Evolutionary conservation across 805 yeast species (phyloP).

Genomic region (Pichia occidentalis): DNA sequence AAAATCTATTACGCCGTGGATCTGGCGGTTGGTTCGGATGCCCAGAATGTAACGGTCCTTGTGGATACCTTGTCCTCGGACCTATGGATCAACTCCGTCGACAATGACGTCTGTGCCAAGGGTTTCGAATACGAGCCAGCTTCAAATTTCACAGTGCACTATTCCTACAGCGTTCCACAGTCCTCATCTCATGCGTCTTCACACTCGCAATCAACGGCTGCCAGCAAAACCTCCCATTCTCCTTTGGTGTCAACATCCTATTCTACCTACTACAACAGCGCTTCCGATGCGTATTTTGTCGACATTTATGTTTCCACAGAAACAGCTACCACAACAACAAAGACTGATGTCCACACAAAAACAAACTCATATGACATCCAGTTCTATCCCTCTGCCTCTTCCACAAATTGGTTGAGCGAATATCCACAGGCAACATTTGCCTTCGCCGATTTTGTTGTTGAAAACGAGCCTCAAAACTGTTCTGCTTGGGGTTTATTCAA

Average conservation of each 20-base stretch:
- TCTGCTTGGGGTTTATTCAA: conserved; percentile 37
- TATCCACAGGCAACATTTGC: conserved; percentile 13
- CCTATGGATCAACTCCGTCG: conserved; percentile 44
- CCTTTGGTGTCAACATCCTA: conserved; percentile 1
- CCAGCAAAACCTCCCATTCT: not conserved
- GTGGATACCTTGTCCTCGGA: conserved; percentile 67
- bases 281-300: conserved; percentile 11
- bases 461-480: conserved; percentile 25
- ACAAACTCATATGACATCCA: conserved; percentile 6
- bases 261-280: conserved; percentile 9
- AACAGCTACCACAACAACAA: not conserved
- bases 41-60: conserved; percentile 43
- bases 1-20: conserved; percentile 37
- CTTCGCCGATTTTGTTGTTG: conserved; percentile 3
- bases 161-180: conserved; percentile 1
- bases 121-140: conserved; percentile 1
- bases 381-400: conserved; percentile 11
- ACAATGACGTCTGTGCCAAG: conserved; percentile 6
- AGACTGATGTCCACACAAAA: not conserved
- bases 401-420: conserved; percentile 6
- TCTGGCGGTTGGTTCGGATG: conserved; percentile 45
- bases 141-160: conserved; percentile 7
- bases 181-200: conserved; percentile 2
- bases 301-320: conserved; percentile 11
- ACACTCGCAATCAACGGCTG: not conserved